phyloP scores from a whole-genome alignment of 495 filamentous ascomycete species.

The Tetracladium setigerum region DNA sequence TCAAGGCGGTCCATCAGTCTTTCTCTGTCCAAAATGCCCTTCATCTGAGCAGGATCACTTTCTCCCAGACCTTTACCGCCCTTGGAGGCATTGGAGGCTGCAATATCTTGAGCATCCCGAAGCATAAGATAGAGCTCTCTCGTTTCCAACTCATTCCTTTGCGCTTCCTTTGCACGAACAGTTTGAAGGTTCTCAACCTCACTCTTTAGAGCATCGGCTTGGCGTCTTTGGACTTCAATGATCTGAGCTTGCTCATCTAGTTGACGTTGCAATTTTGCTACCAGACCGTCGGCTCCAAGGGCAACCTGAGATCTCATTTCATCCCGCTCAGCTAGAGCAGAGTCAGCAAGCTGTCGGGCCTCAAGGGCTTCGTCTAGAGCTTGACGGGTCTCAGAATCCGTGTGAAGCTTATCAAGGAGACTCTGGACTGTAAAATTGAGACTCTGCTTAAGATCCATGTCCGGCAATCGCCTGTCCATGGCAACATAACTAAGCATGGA shows the following conservation, averaged over 20 bases:
- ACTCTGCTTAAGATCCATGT: constrained; percentile 95
- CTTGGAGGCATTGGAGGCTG: constrained; percentile 78
- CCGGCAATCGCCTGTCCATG: constrained; percentile 92
- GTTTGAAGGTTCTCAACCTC: constrained; percentile 84
- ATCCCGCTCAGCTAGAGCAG: constrained; percentile 91
- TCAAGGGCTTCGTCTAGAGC: constrained; percentile 86
- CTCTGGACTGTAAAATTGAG: constrained; percentile 96
- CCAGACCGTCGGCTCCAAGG: constrained; percentile 86
- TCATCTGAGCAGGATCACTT: constrained; percentile 68
- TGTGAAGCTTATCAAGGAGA: constrained; percentile 89
- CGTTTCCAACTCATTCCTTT: constrained; percentile 92
- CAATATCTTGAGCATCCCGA: constrained; percentile 92
- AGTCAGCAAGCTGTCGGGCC: constrained; percentile 85
- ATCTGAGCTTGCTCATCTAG: constrained; percentile 85
- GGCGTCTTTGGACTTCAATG: constrained; percentile 80
- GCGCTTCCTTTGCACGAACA: constrained; percentile 82
- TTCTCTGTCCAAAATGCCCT: constrained; percentile 88
- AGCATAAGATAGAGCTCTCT: constrained; percentile 98
- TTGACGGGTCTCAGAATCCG: constrained; percentile 87
- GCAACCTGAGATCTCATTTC: constrained; percentile 92
- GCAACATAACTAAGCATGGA: constrained; percentile 97
- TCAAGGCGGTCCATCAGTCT: constrained; percentile 86
- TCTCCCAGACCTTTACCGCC: constrained; percentile 45
- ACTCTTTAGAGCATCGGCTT: constrained; percentile 77
- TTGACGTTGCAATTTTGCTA: constrained; percentile 87